These are phyloP conservation scores for Candida dajiaensis DNA, from an alignment of 805 yeast genomes.

Conservation along the genomic window DNA sequence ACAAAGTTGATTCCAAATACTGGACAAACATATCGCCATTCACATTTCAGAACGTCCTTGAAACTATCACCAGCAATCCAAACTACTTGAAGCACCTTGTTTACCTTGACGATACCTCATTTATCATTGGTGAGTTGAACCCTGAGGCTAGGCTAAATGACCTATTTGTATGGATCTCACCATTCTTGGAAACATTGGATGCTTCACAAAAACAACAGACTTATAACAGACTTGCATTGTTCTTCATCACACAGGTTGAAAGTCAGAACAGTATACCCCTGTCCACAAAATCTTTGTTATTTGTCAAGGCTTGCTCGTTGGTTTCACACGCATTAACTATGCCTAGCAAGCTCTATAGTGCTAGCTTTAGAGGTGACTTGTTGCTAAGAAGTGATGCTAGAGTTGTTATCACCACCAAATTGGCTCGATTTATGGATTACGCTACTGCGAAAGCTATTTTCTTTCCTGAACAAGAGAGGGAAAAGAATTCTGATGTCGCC, in stretches of 20 bases:
- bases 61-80: slow-evolving; percentile 52
- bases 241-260: slow-evolving; percentile 36
- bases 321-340: slow-evolving; percentile 9
- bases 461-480: slow-evolving; percentile 23
- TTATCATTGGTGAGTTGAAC: slow-evolving; percentile 25
- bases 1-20: slow-evolving; percentile 36
- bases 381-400: slow-evolving; percentile 45
- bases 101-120: slow-evolving; percentile 21
- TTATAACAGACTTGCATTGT: slow-evolving; percentile 44
- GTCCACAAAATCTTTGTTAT: slow-evolving; percentile 31
- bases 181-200: slow-evolving; percentile 38
- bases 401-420: slow-evolving; percentile 35
- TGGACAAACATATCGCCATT: slow-evolving; percentile 55
- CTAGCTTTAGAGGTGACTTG: slow-evolving; percentile 31
- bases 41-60: slow-evolving; percentile 50
- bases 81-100: slow-evolving; percentile 34
- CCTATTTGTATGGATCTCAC: slow-evolving; percentile 49
- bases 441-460: slow-evolving; percentile 24
- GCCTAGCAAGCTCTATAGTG: slow-evolving; percentile 15
- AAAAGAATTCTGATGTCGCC: slow-evolving; percentile 26
- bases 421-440: slow-evolving; percentile 27
- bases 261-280: slow-evolving; percentile 28
- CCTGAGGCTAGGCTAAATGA: slow-evolving; percentile 34
- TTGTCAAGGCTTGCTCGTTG: slow-evolving; percentile 23
- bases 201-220: slow-evolving; percentile 47